Evolutionary conservation across 129 eudicot species (phyloP).

Genomic region (Gnaphalium uliginosum): DNA sequence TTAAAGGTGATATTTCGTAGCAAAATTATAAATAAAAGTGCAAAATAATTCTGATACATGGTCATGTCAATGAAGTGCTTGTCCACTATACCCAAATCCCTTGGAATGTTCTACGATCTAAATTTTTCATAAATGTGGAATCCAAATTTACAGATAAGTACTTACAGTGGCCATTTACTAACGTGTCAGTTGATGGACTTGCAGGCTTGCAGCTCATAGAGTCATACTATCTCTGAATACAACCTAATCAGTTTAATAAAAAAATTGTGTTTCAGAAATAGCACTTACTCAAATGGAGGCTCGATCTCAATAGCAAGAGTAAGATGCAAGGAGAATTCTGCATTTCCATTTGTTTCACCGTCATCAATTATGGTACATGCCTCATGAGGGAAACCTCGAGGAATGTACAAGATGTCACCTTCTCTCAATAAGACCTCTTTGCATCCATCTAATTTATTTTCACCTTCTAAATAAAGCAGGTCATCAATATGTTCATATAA

Average conservation of each 20-base stretch:
- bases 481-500: conserved; percentile 55
- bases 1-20: neutral
- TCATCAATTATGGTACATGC: conserved; percentile 51
- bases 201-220: neutral
- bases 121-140: neutral
- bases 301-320: conserved; percentile 88
- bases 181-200: neutral
- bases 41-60: conserved; percentile 7
- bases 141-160: neutral
- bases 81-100: neutral
- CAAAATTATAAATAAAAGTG: neutral
- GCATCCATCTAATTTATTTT: conserved; percentile 30
- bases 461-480: conserved; percentile 28
- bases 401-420: conserved; percentile 88
- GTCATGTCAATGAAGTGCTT: conserved; percentile 6
- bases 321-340: conserved; percentile 64
- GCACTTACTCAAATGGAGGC: conserved; percentile 89
- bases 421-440: conserved; percentile 58
- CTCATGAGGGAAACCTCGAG: conserved; percentile 88
- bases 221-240: neutral
- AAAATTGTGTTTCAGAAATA: neutral
- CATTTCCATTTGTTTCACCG: conserved; percentile 27
- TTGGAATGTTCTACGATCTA: conserved; percentile 6
- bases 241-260: neutral
- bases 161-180: neutral